Evolutionary conservation across 176 grass and related monocot species (phyloP).

Genomic region (Dactylis glomerata): DNA sequence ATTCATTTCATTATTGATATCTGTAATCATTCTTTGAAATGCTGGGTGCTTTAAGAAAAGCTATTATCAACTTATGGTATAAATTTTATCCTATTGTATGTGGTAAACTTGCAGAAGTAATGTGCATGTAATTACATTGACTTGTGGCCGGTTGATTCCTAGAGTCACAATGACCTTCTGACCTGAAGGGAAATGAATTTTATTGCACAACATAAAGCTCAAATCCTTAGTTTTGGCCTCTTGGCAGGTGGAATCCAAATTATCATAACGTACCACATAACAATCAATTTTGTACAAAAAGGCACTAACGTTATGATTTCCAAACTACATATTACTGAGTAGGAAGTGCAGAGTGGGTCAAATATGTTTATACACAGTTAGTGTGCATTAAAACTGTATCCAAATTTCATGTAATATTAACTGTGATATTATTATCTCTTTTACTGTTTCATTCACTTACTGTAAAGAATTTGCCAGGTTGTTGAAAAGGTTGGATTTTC

Average conservation of each 20-base stretch:
- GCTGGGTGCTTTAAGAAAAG: neutral
- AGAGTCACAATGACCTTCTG: too few species aligned
- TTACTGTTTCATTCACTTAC: neutral
- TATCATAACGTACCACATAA: neutral
- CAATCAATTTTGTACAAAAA: constrained; percentile 1
- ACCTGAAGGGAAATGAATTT: neutral
- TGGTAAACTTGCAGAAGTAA: neutral
- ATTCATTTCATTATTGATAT: neutral
- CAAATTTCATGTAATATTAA: neutral
- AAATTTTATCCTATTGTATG: neutral
- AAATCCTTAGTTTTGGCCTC: neutral
- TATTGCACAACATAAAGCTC: neutral
- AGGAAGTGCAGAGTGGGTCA: neutral
- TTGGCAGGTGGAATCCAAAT: neutral
- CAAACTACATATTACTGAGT: neutral
- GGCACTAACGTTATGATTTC: neutral
- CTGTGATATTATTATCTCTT: neutral
- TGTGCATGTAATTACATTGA: neutral
- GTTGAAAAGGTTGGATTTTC: constrained; percentile 94
- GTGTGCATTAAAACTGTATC: neutral
- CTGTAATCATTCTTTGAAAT: neutral
- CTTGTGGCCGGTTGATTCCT: too few species aligned
- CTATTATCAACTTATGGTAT: neutral
- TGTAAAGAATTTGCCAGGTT: constrained; percentile 49
- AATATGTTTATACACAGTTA: neutral